These are phyloP conservation scores for Scheffersomyces parashehatae DNA, from an alignment of 1,139 yeast genomes.

Conservation along the genomic window DNA sequence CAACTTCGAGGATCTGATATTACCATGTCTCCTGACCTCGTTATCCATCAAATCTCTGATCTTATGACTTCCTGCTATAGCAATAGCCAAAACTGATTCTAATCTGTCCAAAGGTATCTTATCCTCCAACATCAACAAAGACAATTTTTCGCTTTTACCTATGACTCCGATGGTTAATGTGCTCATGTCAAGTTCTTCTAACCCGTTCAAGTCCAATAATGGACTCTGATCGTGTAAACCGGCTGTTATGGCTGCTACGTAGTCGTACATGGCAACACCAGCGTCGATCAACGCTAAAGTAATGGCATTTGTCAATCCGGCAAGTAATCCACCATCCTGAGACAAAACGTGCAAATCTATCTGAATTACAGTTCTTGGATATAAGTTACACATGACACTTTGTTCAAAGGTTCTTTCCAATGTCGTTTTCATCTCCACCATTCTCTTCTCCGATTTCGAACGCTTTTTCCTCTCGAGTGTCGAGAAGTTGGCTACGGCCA, in stretches of 20 bases:
- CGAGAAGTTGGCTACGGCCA: conserved; percentile 80
- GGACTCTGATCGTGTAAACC: conserved; percentile 80
- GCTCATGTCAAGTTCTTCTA: conserved; percentile 85
- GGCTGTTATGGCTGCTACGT: conserved; percentile 76
- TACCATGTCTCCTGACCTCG: conserved; percentile 75
- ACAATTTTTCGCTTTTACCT: conserved; percentile 78
- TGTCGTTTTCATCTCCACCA: conserved; percentile 73
- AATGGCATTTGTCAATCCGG: conserved; percentile 82
- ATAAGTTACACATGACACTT: conserved; percentile 70
- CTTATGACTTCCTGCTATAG: conserved; percentile 86
- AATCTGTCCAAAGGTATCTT: conserved; percentile 81
- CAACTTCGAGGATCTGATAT: conserved; percentile 37
- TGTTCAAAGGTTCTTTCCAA: conserved; percentile 80
- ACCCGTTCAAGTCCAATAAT: conserved; percentile 73
- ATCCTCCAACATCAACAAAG: conserved; percentile 76
- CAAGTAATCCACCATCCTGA: conserved; percentile 87
- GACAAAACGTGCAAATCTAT: conserved; percentile 76
- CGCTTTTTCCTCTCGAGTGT: conserved; percentile 74
- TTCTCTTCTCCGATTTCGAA: conserved; percentile 62
- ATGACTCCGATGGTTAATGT: conserved; percentile 80
- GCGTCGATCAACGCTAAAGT: conserved; percentile 92
- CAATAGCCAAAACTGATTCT: conserved; percentile 77
- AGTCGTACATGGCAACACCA: conserved; percentile 93
- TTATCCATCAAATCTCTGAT: conserved; percentile 84
- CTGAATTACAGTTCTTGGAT: conserved; percentile 80